These are phyloP conservation scores for Scheffersomyces illinoinensis DNA, from an alignment of 1,139 yeast genomes.

Conservation along the genomic window DNA sequence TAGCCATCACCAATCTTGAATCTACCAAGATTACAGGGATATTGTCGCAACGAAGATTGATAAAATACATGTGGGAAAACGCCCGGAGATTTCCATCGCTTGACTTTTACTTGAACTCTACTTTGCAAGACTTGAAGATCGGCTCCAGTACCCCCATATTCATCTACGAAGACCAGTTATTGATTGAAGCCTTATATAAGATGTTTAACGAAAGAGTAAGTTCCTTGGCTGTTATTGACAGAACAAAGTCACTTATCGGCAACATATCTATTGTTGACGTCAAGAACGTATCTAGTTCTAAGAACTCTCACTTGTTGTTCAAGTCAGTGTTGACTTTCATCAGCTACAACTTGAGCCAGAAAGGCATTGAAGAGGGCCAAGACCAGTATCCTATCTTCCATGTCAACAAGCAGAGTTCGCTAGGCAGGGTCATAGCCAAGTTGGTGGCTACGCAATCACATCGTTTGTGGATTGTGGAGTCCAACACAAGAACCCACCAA, in stretches of 20 bases:
- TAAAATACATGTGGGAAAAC: slow-evolving; percentile 86
- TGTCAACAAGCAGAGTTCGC: slow-evolving; percentile 73
- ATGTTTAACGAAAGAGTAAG: slow-evolving; percentile 87
- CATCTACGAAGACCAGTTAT: slow-evolving; percentile 79
- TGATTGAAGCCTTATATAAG: slow-evolving; percentile 80
- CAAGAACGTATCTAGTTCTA: slow-evolving; percentile 78
- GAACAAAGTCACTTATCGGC: slow-evolving; percentile 72
- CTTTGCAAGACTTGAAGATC: slow-evolving; percentile 66
- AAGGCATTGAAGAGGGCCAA: slow-evolving; percentile 92
- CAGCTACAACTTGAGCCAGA: slow-evolving; percentile 78
- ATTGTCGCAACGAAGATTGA: slow-evolving; percentile 83
- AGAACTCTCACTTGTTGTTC: slow-evolving; percentile 77
- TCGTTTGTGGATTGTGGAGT: slow-evolving; percentile 89
- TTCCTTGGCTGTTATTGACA: slow-evolving; percentile 92
- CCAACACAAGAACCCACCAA: slow-evolving; percentile 21
- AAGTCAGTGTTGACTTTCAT: slow-evolving; percentile 86
- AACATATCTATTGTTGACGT: slow-evolving; percentile 95
- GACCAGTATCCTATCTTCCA: slow-evolving; percentile 97
- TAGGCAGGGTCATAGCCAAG: slow-evolving; percentile 90
- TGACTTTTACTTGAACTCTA: slow-evolving; percentile 68
- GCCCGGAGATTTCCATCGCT: slow-evolving; percentile 81
- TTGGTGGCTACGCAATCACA: slow-evolving; percentile 94
- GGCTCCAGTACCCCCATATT: slow-evolving; percentile 75
- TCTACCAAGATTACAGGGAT: slow-evolving; percentile 63
- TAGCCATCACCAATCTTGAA: slow-evolving; percentile 69